These are phyloP conservation scores for Seiridium cupressi DNA, from an alignment of 2,329 filamentous ascomycete genomes.

Conservation along the genomic window DNA sequence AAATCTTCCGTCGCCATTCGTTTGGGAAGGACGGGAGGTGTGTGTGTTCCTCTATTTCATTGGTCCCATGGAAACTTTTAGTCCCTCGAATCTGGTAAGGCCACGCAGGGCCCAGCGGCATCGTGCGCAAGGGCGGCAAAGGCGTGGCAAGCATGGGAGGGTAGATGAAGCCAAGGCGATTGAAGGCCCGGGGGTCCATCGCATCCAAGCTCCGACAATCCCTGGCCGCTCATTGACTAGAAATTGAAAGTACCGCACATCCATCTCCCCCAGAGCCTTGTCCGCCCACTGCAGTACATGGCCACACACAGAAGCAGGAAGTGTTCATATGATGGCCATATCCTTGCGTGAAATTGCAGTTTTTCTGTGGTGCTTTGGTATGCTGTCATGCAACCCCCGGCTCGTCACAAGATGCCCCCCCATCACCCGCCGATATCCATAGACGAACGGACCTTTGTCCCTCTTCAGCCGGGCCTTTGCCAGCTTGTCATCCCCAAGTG, in stretches of 20 bases:
- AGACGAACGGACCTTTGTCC: neutral
- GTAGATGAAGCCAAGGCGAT: slow-evolving; percentile 14
- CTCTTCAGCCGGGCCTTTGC: neutral
- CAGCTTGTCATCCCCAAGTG: neutral
- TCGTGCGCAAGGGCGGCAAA: slow-evolving; percentile 20
- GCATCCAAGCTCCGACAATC: neutral
- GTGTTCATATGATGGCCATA: neutral
- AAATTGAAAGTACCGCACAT: neutral
- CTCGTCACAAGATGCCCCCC: neutral
- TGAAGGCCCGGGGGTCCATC: neutral
- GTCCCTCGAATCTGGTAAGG: slow-evolving; percentile 21
- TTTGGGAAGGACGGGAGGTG: slow-evolving; percentile 20
- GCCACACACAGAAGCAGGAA: neutral
- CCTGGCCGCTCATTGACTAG: neutral
- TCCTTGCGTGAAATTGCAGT: neutral
- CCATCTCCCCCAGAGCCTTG: too few species aligned
- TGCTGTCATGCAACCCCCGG: neutral
- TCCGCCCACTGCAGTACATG: too few species aligned
- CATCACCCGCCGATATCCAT: neutral
- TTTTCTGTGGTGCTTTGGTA: neutral
- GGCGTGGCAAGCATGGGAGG: slow-evolving; percentile 15
- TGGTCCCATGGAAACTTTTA: slow-evolving; percentile 20
- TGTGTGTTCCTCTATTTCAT: slow-evolving; percentile 15
- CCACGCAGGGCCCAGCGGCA: slow-evolving; percentile 21
- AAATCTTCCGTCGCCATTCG: slow-evolving; percentile 14